Conservation (phyloP, 108 stramenopile genomes). For the Poteriospumella lacustris region DNA sequence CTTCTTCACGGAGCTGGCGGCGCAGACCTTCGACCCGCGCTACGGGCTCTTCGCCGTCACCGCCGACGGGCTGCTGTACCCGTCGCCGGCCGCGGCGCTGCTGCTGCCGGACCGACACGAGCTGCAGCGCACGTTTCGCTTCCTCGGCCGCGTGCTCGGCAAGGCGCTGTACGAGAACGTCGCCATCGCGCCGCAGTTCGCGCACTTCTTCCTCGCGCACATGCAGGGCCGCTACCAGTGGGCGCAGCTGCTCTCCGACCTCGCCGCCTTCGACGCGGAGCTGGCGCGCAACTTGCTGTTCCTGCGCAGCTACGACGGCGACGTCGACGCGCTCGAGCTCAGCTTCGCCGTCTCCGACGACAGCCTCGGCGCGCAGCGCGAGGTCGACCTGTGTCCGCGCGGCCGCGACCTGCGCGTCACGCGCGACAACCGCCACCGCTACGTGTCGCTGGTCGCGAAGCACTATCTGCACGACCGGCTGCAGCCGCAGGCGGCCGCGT, state of each 20-base stretch:
- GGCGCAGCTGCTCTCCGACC: conserved; percentile 75
- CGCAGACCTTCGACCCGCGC: conserved; percentile 76
- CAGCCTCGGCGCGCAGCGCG: conserved; percentile 25
- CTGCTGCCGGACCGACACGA: conserved; percentile 67
- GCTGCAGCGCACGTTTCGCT: conserved; percentile 73
- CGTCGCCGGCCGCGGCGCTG: conserved; percentile 70
- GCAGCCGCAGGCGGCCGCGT: conserved; percentile 28
- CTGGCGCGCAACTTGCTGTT: conserved; percentile 91
- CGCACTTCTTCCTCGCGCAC: conserved; percentile 88
- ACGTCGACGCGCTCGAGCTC: background rate
- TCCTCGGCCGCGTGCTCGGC: conserved; percentile 84
- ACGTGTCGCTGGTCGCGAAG: conserved; percentile 83
- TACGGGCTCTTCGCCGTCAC: conserved; percentile 84
- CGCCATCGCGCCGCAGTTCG: conserved; percentile 90
- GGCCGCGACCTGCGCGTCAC: conserved; percentile 79
- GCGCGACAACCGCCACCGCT: conserved; percentile 67
- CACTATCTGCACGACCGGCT: conserved; percentile 82
- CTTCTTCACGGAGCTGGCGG: conserved; percentile 75
- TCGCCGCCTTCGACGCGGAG: conserved; percentile 76
- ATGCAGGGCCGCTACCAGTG: conserved; percentile 72
- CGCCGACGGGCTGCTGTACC: conserved; percentile 75
- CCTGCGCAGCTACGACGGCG: conserved; percentile 71
- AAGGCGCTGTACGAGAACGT: conserved; percentile 90
- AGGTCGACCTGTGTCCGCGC: conserved; percentile 78
- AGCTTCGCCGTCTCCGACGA: background rate